Conservation (phyloP, 2,329 filamentous ascomycete genomes). For the Neofusicoccum sp. region DNA sequence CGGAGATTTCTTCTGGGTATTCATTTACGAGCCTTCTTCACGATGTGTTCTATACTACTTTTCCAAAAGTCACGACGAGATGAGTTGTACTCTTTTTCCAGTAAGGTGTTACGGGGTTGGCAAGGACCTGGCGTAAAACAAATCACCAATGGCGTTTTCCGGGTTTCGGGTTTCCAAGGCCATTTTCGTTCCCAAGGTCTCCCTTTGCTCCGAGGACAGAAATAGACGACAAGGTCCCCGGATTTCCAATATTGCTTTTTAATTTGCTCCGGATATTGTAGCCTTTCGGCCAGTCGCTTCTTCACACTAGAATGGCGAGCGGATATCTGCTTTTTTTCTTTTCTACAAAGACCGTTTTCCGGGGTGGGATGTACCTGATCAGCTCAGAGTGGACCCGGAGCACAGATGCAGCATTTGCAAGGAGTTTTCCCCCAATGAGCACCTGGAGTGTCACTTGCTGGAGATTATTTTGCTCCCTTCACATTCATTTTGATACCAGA, state of each 20-base stretch:
- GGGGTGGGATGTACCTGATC: slow-evolving; percentile 8
- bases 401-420: slow-evolving; percentile 17
- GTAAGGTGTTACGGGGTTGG: slow-evolving; percentile 22
- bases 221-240: slow-evolving; percentile 5
- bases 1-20: slow-evolving; percentile 25
- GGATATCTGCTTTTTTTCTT: slow-evolving; percentile 14
- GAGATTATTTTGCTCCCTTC: slow-evolving; percentile 16
- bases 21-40: slow-evolving; percentile 32
- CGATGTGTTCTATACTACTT: slow-evolving; percentile 34
- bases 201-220: not conserved
- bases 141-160: slow-evolving; percentile 8
- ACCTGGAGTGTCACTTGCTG: slow-evolving; percentile 14
- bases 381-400: slow-evolving; percentile 3
- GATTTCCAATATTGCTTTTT: slow-evolving; percentile 10
- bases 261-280: slow-evolving; percentile 2
- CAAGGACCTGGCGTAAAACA: slow-evolving; percentile 10
- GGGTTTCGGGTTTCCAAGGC: not conserved
- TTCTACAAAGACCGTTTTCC: not conserved
- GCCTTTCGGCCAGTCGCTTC: slow-evolving; percentile 3
- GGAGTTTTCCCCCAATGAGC: slow-evolving; percentile 12
- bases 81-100: slow-evolving; percentile 28
- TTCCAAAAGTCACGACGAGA: slow-evolving; percentile 42
- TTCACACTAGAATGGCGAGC: slow-evolving; percentile 13
- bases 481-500: slow-evolving; percentile 19
- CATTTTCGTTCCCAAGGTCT: no score